Evolutionary conservation across 257 asterid genomes (phyloP).

Genomic region (Nicotiana undulata): DNA sequence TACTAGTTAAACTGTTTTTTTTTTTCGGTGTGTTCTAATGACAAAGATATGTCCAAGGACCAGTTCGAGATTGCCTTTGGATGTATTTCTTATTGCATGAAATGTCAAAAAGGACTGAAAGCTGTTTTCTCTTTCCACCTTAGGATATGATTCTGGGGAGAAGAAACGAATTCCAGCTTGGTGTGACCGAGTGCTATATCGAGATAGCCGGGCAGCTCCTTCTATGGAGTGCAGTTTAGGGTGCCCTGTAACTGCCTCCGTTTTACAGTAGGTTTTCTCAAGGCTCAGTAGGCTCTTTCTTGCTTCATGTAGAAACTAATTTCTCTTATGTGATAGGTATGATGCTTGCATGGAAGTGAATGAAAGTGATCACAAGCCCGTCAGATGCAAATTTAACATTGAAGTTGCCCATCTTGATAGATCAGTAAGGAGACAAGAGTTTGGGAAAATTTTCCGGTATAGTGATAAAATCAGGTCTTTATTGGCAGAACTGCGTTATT

Average conservation of each 20-base stretch:
- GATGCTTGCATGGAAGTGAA: constrained; percentile 93
- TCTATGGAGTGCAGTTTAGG: constrained; percentile 61
- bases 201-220: constrained; percentile 61
- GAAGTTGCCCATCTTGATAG: constrained; percentile 77
- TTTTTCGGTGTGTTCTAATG: background rate
- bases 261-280: constrained; percentile 52
- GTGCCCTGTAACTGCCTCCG: constrained; percentile 83
- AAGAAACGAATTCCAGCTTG: constrained; percentile 97
- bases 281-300: background rate
- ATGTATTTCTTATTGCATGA: background rate
- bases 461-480: constrained; percentile 33
- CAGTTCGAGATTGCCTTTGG: background rate
- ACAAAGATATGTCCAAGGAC: background rate
- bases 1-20: background rate
- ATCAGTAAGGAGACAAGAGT: constrained; percentile 71
- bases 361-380: constrained; percentile 96
- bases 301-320: background rate
- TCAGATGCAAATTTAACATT: constrained; percentile 70
- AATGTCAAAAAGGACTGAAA: background rate
- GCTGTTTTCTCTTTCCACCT: background rate
- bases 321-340: constrained; percentile 35
- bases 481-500: constrained; percentile 46
- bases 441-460: constrained; percentile 51
- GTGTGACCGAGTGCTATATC: constrained; percentile 86
- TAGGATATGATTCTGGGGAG: constrained; percentile 98